Base-by-base conservation (phyloP, 2,329 filamentous ascomycete species). In the Trichophyton verrucosum region DNA sequence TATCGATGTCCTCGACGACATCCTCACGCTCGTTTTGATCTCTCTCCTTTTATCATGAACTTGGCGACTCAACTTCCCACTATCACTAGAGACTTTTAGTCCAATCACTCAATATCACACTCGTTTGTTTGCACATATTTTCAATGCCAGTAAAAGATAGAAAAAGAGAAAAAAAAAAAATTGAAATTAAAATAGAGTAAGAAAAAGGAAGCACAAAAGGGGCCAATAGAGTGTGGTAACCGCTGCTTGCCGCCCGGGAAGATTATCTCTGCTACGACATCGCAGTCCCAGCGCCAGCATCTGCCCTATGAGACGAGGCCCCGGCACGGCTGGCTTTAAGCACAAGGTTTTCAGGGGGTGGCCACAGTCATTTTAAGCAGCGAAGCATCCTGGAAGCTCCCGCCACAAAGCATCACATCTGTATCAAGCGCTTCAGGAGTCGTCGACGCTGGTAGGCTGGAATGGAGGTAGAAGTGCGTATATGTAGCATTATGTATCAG, bases 311-410 rank as follows among this genome's bases (percentile, higher is more conserved):
- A 51, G 46, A 15, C 11, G 9, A 13, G 33, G 6, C 40, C 40
- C 40, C n/a, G 40, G 15, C 40, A 44, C 15, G 40, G 40, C 40
- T n/a, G 33, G 33, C 33, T 44, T 44, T 44, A n/a, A 44, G n/a
- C 46, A 51, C 46, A 51, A 51, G 46, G 46, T 51, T 51, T 51
- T 51, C 46, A 51, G 46, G 46, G 46, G 46, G 46, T 51, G 20
- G 46, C 46, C 46, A 51, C 46, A 51, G 20, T 22, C 22, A 44
- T 17, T n/a, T 38, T 38, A 38, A 38, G 33, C 44, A n/a, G 44
- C 8, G 44, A 47, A 47, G 33, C 11, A 11, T 47, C 44, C 44
- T 47, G 44, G 20, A 51, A 51, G 46, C 46, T 51, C 46, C 46
- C 46, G 46, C 46, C 46, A 51, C 46, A 51, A 51, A 51, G 46